Base-by-base conservation (phyloP, 2,329 filamentous ascomycete genomes). In the Bertia moriformis region DNA sequence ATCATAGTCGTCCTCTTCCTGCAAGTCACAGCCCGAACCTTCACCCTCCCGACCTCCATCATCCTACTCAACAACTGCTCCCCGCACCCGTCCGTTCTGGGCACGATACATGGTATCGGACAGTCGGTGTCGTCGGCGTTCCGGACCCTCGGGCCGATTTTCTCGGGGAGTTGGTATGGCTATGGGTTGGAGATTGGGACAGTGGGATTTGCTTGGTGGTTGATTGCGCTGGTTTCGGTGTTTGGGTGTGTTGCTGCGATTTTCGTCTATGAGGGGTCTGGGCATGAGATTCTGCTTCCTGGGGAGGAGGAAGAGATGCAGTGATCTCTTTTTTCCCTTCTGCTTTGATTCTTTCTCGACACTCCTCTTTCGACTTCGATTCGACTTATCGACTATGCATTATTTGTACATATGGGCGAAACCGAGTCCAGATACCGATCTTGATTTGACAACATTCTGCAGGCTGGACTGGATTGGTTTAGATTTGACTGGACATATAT, bases 1-100 rank as follows among this genome's bases (percentile, higher is more conserved):
- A 76, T 83, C 42, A 63, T 67, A 0, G 50, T 71, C 2, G 75
- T 84, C 2, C 62, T 84, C 2, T 63, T 73, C 14, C 53, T 86
- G 5, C 83, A 88, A 51, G 82, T 86, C 14, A 63, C 78, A 3
- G 82, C 78, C 0, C 67, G 83, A 19, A 89, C 83, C 0, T 85
- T 88, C 48, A 69, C 69, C 0, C 55, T 72, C 5, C 71, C 71
- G 1, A 68, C 68, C 3, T 71, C 66, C 49, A 71, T 73, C 24
- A 73, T 77, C 41, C 53, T 77, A 5, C 57, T 77, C 33, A 77
- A 76, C 47, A 76, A 78, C 48, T 70, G 69, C 47, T 70, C 67
- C 29, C 72, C 73, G 1, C 68, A 74, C 46, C 70, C 69, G 0
- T 68, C 63, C 37, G 70, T 74, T 2, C 54, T 77, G 14, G 72